A percentile compares a stretch with the other conserved stretches of the same genome.
phyloP scores from a whole-genome alignment of 2,329 filamentous ascomycete genomes.

The Alternaria angustiovoidea region DNA sequence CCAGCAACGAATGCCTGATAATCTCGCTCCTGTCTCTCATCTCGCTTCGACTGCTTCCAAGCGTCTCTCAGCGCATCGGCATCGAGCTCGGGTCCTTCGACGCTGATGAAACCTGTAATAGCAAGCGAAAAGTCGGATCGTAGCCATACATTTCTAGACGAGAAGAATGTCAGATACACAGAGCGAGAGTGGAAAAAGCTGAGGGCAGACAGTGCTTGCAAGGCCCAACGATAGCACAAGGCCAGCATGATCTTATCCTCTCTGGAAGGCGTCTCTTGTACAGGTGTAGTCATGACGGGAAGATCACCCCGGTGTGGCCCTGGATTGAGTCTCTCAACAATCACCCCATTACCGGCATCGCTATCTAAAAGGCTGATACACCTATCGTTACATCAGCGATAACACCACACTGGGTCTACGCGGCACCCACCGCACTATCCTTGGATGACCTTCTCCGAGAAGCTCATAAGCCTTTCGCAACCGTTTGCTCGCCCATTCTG shows the following conservation, averaged over 20 bases:
- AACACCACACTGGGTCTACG: no score
- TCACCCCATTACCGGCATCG: background rate
- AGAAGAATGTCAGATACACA: conserved; percentile 12
- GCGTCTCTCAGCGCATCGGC: background rate
- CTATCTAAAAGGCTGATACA: background rate
- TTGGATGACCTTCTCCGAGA: background rate
- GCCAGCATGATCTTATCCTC: conserved; percentile 12
- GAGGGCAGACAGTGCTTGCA: conserved; percentile 17
- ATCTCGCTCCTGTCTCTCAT: background rate
- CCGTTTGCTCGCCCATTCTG: background rate
- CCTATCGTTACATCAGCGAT: background rate
- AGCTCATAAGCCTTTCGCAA: background rate
- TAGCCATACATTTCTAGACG: conserved; percentile 11
- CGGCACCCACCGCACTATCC: background rate
- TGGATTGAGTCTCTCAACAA: conserved; percentile 10
- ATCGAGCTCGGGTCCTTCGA: background rate
- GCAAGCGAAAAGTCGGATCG: conserved; percentile 18
- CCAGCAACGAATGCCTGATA: no score
- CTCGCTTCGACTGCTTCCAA: background rate
- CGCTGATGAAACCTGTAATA: conserved; percentile 11
- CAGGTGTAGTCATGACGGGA: conserved; percentile 11
- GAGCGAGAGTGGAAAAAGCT: conserved; percentile 7
- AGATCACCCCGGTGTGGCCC: conserved; percentile 1
- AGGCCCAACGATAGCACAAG: conserved; percentile 19
- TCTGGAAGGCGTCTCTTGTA: background rate